Conservation (phyloP, 768 basidiomycete genomes). For the Leccinellum luteum region DNA sequence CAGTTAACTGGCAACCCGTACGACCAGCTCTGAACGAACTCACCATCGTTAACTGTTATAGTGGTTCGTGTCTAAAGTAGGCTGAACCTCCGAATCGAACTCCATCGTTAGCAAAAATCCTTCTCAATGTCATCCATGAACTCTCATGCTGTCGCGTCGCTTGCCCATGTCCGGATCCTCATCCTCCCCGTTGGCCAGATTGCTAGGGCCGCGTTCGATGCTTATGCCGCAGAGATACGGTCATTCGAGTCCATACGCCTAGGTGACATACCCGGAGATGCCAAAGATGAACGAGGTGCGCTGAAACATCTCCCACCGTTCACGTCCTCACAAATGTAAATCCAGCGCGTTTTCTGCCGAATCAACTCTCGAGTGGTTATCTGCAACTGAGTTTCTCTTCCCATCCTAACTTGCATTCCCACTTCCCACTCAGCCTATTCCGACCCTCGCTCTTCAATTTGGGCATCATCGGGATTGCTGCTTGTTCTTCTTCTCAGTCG, state of each 20-base stretch:
- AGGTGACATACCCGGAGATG: constrained; percentile 78
- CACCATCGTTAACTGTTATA: constrained; percentile 24
- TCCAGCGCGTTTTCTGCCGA: constrained; percentile 81
- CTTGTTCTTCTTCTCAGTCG: constrained; percentile 56
- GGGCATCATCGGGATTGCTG: constrained; percentile 85
- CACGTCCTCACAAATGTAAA: neutral
- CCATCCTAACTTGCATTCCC: constrained; percentile 69
- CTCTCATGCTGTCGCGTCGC: constrained; percentile 69
- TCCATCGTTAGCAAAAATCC: neutral
- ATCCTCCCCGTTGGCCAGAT: constrained; percentile 85
- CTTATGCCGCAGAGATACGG: constrained; percentile 70
- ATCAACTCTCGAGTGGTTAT: constrained; percentile 67
- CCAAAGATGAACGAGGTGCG: constrained; percentile 73
- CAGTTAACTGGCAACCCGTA: constrained; percentile 1
- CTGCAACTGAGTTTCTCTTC: constrained; percentile 78
- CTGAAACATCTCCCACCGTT: constrained; percentile 1
- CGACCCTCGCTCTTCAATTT: constrained; percentile 80
- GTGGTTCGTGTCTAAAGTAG: constrained; percentile 20
- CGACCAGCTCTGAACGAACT: constrained; percentile 5
- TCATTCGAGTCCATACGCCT: constrained; percentile 72
- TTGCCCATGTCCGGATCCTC: constrained; percentile 83
- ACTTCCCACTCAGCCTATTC: constrained; percentile 67
- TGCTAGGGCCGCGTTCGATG: constrained; percentile 62
- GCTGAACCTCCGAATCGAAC: neutral
- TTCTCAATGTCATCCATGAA: constrained; percentile 48